These are phyloP conservation scores for Fonsecaea erecta DNA, from an alignment of 2,329 filamentous ascomycete genomes.

Conservation along the genomic window DNA sequence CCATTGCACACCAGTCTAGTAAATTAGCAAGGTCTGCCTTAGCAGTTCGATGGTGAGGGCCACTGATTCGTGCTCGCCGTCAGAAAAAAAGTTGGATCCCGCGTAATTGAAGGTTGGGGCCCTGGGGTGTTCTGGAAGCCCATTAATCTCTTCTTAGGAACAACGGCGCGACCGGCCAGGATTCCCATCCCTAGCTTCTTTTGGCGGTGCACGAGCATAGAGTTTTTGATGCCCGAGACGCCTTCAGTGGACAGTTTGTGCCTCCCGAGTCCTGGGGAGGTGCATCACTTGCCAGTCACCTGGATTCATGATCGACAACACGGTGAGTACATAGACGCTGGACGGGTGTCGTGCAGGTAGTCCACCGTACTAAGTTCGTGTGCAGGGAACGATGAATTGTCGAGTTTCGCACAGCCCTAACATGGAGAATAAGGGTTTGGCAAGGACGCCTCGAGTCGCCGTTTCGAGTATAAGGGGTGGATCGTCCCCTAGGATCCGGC, in stretches of 20 bases:
- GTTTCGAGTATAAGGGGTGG: conserved; percentile 26
- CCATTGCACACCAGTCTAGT: conserved; percentile 20
- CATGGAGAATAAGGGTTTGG: conserved; percentile 9
- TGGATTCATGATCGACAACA: conserved; percentile 9
- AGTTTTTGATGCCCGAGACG: conserved; percentile 24
- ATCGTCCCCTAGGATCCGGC: conserved; percentile 7
- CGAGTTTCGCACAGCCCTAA: conserved; percentile 12
- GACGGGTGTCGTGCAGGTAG: neutral
- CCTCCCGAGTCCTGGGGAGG: neutral
- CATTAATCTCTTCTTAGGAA: conserved; percentile 25
- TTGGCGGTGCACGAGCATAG: neutral
- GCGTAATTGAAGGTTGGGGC: conserved; percentile 11
- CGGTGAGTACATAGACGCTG: conserved; percentile 7
- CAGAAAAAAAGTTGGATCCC: conserved; percentile 14
- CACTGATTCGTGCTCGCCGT: conserved; percentile 13
- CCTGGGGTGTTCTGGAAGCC: conserved; percentile 29
- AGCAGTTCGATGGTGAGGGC: conserved; percentile 20
- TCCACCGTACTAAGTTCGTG: neutral
- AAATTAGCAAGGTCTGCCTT: conserved; percentile 11
- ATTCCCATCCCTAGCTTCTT: neutral
- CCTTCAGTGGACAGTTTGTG: conserved; percentile 13
- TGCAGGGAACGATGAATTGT: conserved; percentile 8
- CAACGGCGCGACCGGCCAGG: conserved; percentile 1
- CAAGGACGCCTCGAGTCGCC: conserved; percentile 12
- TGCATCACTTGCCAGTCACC: conserved; percentile 24